These are phyloP conservation scores for Peronospora belbahrii DNA, from an alignment of 352 stramenopile genomes.

Conservation along the genomic window DNA sequence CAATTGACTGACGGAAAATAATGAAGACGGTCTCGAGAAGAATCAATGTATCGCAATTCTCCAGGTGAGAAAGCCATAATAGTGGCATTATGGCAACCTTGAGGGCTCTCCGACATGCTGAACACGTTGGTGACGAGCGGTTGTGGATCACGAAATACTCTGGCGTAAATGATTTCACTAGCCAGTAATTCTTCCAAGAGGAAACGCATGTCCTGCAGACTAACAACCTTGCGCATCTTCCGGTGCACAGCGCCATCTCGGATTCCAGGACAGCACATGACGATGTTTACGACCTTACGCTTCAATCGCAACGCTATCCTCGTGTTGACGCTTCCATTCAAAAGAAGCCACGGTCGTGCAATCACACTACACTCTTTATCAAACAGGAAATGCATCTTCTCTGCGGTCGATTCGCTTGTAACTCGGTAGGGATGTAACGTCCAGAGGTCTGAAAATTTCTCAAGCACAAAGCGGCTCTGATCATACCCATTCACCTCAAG, in stretches of 20 bases:
- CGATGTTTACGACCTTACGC: slow-evolving; percentile 71
- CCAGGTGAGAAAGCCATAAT: slow-evolving; percentile 29
- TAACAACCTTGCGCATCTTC: slow-evolving; percentile 68
- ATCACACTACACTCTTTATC: slow-evolving; percentile 51
- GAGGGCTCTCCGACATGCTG: slow-evolving; percentile 6
- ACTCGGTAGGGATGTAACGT: slow-evolving; percentile 51
- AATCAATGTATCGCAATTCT: slow-evolving; percentile 44
- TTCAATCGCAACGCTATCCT: slow-evolving; percentile 54
- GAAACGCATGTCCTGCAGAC: slow-evolving; percentile 58
- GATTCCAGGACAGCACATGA: slow-evolving; percentile 69
- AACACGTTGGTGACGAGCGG: slow-evolving; percentile 26
- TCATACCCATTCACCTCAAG: slow-evolving; percentile 64
- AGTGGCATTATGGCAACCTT: slow-evolving; percentile 1
- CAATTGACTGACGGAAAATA: slow-evolving; percentile 77
- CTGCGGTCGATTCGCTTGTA: slow-evolving; percentile 30
- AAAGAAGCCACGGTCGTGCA: slow-evolving; percentile 60
- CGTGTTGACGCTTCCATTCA: slow-evolving; percentile 61
- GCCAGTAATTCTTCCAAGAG: slow-evolving; percentile 60
- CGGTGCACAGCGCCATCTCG: slow-evolving; percentile 43
- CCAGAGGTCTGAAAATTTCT: slow-evolving; percentile 44
- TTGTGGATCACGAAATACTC: slow-evolving; percentile 22
- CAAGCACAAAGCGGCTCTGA: slow-evolving; percentile 42
- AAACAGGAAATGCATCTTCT: slow-evolving; percentile 69
- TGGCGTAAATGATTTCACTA: slow-evolving; percentile 55
- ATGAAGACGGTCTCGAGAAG: slow-evolving; percentile 39